Evolutionary conservation across 306 rosid genomes (phyloP), one percentile per base, ranked within the genome.

Genomic region (Heteromeles arbutifolia): DNA sequence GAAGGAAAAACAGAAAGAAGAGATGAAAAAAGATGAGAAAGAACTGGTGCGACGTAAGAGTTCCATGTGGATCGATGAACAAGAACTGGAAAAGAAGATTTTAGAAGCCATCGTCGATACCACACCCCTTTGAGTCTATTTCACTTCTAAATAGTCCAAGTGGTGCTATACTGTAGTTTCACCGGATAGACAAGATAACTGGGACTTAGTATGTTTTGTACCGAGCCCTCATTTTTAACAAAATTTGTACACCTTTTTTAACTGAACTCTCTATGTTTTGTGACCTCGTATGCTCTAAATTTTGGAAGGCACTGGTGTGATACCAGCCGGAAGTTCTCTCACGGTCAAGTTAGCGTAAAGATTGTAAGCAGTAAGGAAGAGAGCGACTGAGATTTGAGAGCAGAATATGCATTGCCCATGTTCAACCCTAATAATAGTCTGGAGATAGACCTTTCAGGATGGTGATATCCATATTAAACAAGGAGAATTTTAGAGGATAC

Each of bases 51-150:
- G 69, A 22, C 78, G 67, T 12, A 78, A 85, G 70, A 93, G 98
- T 83, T 91, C 97, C 1, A 0, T 66, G 21, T 93, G 98, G 98
- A 57, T 93, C 61, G 89, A 91, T 32, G 88, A 86, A 82, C 14
- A 81, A 13, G 73, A 82, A 1, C 72, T 93, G 41, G 96, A 87
- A 81, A 61, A 37, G 84, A 83, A 53, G 84, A 67, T 88, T 28
- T 5, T 87, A 19, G 80, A 82, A 5, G 78, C 78, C 21, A 58
- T 82, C 8, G 53, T 56, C 43, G 77, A 80, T 52, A 32, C 81
- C 21, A 69, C n/a, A 24, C 24, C 70, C 17, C 85, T 83, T 54
- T 91, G 86, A 87, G 67, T 28, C 58, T 39, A 26, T 83, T 59
- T 58, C 44, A 13, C 56, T 74, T 79, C 71, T 74, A 11, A 43